phyloP scores from a whole-genome alignment of 2,329 filamentous ascomycete species.

The Diaporthe nobilis region DNA sequence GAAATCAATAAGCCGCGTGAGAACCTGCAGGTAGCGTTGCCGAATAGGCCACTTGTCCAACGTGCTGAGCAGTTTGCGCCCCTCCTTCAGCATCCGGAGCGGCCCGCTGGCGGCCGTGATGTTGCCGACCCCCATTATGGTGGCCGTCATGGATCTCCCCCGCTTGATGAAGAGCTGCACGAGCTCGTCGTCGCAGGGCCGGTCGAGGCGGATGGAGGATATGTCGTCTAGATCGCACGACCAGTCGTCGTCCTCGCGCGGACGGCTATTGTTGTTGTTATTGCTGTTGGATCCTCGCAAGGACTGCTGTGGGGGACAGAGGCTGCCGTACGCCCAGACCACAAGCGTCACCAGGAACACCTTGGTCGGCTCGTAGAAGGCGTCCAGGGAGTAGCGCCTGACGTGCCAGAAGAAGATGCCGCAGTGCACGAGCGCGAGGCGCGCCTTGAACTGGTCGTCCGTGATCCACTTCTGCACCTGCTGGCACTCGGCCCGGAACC shows the following conservation, averaged over 20 bases:
- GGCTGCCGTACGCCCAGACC: slow-evolving; percentile 56
- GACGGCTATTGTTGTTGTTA: background rate
- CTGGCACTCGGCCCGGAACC: slow-evolving; percentile 53
- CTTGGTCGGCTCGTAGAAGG: slow-evolving; percentile 56
- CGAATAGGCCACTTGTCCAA: slow-evolving; percentile 35
- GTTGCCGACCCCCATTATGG: slow-evolving; percentile 65
- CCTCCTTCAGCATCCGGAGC: slow-evolving; percentile 44
- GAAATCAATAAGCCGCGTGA: slow-evolving; percentile 29
- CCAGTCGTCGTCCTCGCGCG: slow-evolving; percentile 33
- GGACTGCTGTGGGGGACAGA: slow-evolving; percentile 36
- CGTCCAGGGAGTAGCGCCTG: slow-evolving; percentile 57
- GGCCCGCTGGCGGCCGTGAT: slow-evolving; percentile 48
- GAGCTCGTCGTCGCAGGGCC: slow-evolving; percentile 68
- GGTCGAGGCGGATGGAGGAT: slow-evolving; percentile 64
- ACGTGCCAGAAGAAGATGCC: slow-evolving; percentile 62
- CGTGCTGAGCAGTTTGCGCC: slow-evolving; percentile 38
- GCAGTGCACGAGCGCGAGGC: slow-evolving; percentile 60
- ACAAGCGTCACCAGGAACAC: slow-evolving; percentile 56
- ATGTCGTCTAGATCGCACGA: slow-evolving; percentile 44
- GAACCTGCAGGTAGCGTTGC: slow-evolving; percentile 3
- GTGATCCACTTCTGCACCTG: slow-evolving; percentile 42
- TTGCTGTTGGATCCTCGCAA: background rate
- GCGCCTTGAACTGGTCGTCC: slow-evolving; percentile 58
- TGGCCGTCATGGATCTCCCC: slow-evolving; percentile 62
- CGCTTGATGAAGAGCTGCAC: slow-evolving; percentile 68